Percentiles rank a stretch among this genome's conserved stretches.
Conservation (phyloP, 129 eudicot species). For the Ambrosia trifida region DNA sequence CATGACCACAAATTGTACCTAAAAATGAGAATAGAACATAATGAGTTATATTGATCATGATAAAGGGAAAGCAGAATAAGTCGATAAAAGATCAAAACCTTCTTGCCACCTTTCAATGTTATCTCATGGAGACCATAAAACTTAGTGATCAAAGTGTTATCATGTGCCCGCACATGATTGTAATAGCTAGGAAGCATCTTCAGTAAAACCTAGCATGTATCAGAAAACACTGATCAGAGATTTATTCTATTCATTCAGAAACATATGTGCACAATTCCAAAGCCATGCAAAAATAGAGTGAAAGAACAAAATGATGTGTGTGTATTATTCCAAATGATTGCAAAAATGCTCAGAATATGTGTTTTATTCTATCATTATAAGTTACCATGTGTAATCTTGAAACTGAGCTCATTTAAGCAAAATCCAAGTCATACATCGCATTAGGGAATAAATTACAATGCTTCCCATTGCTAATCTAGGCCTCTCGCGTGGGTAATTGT, state of each 20-base stretch:
- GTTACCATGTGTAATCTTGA: background rate
- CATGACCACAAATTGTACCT: constrained; percentile 96
- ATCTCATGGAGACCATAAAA: constrained; percentile 88
- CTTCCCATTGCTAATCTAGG: background rate
- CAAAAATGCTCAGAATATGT: background rate
- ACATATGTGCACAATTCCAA: constrained; percentile 1
- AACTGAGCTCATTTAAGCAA: background rate
- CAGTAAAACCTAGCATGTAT: constrained; percentile 61
- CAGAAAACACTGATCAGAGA: constrained; percentile 2
- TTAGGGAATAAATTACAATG: background rate
- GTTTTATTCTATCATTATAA: background rate
- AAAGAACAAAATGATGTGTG: background rate
- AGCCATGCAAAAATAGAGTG: constrained; percentile 7
- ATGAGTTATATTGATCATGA: background rate
- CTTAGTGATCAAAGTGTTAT: constrained; percentile 88
- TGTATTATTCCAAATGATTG: background rate
- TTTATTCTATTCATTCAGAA: background rate
- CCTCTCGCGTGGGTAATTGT: background rate
- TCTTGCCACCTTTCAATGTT: constrained; percentile 60
- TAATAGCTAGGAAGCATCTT: constrained; percentile 95
- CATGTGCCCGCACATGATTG: constrained; percentile 68
- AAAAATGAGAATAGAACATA: constrained; percentile 24
- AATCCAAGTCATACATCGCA: background rate
- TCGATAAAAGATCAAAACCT: constrained; percentile 47
- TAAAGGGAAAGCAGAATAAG: constrained; percentile 13